Evolutionary conservation across 2,329 filamentous ascomycete species (phyloP).

Genomic region (Cytospora mali): DNA sequence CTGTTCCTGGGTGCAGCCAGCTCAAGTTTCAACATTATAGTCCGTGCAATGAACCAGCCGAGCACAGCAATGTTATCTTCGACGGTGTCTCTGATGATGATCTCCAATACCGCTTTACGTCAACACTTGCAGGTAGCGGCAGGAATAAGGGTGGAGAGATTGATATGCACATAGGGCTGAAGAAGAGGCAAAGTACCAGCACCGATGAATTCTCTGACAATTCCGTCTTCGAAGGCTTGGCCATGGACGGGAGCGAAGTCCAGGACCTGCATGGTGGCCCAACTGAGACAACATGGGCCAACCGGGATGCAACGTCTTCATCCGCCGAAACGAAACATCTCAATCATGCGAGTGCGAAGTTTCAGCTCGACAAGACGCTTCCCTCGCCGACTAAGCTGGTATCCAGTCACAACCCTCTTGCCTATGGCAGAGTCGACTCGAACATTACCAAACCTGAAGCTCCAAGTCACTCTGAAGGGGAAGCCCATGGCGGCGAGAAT

Average conservation of each 20-base stretch:
- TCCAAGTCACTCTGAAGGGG: background rate
- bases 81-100: background rate
- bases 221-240: background rate
- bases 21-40: background rate
- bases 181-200: constrained; percentile 4
- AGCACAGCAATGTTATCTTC: background rate
- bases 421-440: background rate
- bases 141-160: background rate
- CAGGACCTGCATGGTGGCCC: background rate
- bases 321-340: background rate
- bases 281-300: background rate
- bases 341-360: background rate
- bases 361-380: background rate
- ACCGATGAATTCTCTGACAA: constrained; percentile 9
- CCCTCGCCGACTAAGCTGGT: background rate
- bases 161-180: background rate
- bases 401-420: background rate
- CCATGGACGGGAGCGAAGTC: background rate
- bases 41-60: background rate
- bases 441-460: background rate
- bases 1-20: background rate
- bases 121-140: background rate
- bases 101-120: background rate
- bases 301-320: background rate
- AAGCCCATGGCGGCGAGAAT: background rate